These are phyloP conservation scores for Akanthomyces uredinophilus DNA, from an alignment of 2,329 filamentous ascomycete species.

Conservation along the genomic window DNA sequence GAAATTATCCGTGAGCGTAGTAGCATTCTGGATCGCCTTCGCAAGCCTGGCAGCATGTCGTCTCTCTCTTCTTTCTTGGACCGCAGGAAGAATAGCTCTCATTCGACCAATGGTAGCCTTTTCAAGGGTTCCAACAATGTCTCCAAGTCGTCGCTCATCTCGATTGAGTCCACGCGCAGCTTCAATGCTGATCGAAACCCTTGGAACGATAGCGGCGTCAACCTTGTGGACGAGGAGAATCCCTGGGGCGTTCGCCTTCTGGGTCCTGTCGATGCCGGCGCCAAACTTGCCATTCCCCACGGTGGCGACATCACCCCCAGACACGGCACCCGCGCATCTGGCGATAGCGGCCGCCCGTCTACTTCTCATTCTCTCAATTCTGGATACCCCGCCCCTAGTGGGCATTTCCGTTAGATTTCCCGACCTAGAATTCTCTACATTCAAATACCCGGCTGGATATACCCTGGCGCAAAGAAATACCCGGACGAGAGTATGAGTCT, in stretches of 20 bases:
- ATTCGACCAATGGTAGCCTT: constrained; percentile 73
- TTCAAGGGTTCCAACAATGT: constrained; percentile 91
- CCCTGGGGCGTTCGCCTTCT: constrained; percentile 59
- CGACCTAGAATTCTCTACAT: constrained; percentile 42
- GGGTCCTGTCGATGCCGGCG: constrained; percentile 60
- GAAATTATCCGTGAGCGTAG: constrained; percentile 74
- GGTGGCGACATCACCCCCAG: constrained; percentile 79
- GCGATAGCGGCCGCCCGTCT: constrained; percentile 85
- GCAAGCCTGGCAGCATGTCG: constrained; percentile 91
- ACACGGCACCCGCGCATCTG: constrained; percentile 77
- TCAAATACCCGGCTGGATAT: constrained; percentile 60
- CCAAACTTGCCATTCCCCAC: constrained; percentile 60
- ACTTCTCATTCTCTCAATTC: constrained; percentile 94
- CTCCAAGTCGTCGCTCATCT: constrained; percentile 92
- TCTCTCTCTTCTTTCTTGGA: constrained; percentile 95
- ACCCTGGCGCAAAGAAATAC: constrained; percentile 59
- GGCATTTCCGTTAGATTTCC: constrained; percentile 77
- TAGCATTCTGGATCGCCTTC: constrained; percentile 83
- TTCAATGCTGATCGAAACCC: constrained; percentile 88
- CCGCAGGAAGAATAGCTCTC: constrained; percentile 87
- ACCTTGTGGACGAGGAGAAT: constrained; percentile 82
- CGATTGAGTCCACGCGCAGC: constrained; percentile 91
- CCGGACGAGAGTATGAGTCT: constrained; percentile 37
- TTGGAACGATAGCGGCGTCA: constrained; percentile 97
- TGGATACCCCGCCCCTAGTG: constrained; percentile 91